Base-by-base conservation (phyloP, 129 eudicot genomes). In the Chrysanthemum seticuspe region DNA sequence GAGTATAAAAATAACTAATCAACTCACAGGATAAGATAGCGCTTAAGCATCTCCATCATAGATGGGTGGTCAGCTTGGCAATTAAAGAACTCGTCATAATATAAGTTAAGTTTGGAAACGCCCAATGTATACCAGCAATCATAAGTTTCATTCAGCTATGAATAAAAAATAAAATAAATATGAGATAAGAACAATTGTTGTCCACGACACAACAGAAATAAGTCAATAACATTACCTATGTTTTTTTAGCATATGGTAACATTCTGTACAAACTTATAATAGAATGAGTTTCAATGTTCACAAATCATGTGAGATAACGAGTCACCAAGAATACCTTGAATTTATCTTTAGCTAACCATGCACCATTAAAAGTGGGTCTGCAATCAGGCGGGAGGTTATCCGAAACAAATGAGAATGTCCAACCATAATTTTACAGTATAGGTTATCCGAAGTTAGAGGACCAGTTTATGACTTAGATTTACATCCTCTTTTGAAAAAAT, bases 101-200 rank as follows among this genome's bases (percentile, higher is more conserved):
- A 78, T 45, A 95, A 81, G 81, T 95, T 84, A 40, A 95, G 83
- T 79, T 85, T 90, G 55, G 55, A 88, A 48, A 84, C 50, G 47
- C 99, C 97, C 80, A 89, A 62, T 6, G 94, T 85, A 79, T 95
- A 95, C 97, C 97, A 88, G 84, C 99, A 95, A 53, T 95, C 91
- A 63, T 90, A 95, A 47, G 95, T 88, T 71, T 83, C 91, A 83
- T 95, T 95, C 65, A 95, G 96, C 99, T 95, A 50, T 5, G 51
- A 7, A 70, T 7, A 70, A 63, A 63, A n/a, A 57, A 64, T 75
- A 79, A 54, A 15, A 34, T 40, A 52, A 52, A 70, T 5, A 19
- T 19, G 66, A 25, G 63, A 65, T 45, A 13, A 19, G 8, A 23
- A 40, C 2, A 40, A 40, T 6, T 7, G 10, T 6, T 40, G 47